Evolutionary conservation across 129 eudicot genomes (phyloP), one percentile per base, ranked within the genome.

Genomic region (Saussurea involucrata): DNA sequence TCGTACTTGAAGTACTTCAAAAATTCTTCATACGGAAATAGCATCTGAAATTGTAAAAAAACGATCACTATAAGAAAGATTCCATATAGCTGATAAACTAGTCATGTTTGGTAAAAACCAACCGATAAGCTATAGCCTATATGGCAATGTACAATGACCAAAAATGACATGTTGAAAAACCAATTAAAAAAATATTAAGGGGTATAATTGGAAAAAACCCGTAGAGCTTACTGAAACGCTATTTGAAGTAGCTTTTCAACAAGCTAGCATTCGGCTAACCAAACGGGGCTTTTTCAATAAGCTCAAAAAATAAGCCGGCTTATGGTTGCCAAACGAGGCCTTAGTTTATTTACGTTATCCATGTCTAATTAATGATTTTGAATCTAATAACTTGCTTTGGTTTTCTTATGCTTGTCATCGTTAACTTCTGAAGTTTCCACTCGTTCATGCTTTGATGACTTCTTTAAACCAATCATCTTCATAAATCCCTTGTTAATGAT

Each of bases 11-110:
- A 93, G 61, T 77, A 87, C 87, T 86, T 87, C 80, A 88, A 78
- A 78, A 93, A 93, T 63, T 93, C 97, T 78, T 93, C 98, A 80
- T 88, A 93, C 1, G 98, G 93, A 74, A 93, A 93, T 68, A 93
- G 78, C 96, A 91, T 89, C 98, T 93, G 95, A 68, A 20, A 82
- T 74, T 68, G 71, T 36, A 2, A 72, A 22, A 33, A 69, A 10
- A 69, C 3, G 0, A 33, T 49, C 28, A 71, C 27, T 40, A 65
- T 36, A 66, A 17, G 57, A 21, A 72, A 69, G 24, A 53, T 57
- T 76, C 53, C 49, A 75, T 80, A 21, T 37, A 27, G 29, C 29
- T 3, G 29, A 27, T 27, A 27, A 27, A 27, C 0, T 27, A 27
- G 29, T 0, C 9, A 36, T 36, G 44, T 36, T 36, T 36, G 44